These are phyloP conservation scores for Monosporascus sp. DNA, from an alignment of 2,329 filamentous ascomycete genomes.

Conservation along the genomic window DNA sequence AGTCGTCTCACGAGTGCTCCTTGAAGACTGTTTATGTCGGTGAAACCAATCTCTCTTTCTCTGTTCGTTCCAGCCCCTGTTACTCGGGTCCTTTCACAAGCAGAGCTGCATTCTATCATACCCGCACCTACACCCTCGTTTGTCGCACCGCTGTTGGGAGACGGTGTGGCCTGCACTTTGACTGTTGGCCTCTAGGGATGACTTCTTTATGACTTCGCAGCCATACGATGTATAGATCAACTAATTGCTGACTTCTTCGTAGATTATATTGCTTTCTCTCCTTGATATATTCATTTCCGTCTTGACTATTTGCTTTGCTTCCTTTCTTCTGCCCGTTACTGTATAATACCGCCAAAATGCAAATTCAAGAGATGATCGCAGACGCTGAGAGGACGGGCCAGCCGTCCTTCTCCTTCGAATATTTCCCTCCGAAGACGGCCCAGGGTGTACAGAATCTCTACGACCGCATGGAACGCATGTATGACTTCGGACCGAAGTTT, in stretches of 20 bases:
- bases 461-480: conserved; percentile 99
- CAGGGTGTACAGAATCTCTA: conserved; percentile 99
- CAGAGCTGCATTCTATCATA: background rate
- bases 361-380: conserved; percentile 87
- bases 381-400: conserved; percentile 73
- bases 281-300: background rate
- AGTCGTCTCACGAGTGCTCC: background rate
- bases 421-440: conserved; percentile 96
- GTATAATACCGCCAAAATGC: conserved; percentile 59
- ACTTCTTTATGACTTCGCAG: too few species aligned
- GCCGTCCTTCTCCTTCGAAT: conserved; percentile 97
- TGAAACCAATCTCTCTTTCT: background rate
- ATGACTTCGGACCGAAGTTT: conserved; percentile 87
- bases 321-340: background rate
- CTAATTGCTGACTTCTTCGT: background rate
- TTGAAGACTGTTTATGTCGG: background rate
- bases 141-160: too few species aligned
- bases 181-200: too few species aligned
- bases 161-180: too few species aligned
- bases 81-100: background rate
- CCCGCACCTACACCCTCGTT: too few species aligned
- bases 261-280: background rate
- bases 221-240: background rate
- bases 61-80: background rate
- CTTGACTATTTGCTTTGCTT: background rate